Percentiles rank a stretch among this genome's conserved stretches.
Evolutionary conservation across 2,329 filamentous ascomycete genomes (phyloP).

Genomic region (Passalora sequoiae): DNA sequence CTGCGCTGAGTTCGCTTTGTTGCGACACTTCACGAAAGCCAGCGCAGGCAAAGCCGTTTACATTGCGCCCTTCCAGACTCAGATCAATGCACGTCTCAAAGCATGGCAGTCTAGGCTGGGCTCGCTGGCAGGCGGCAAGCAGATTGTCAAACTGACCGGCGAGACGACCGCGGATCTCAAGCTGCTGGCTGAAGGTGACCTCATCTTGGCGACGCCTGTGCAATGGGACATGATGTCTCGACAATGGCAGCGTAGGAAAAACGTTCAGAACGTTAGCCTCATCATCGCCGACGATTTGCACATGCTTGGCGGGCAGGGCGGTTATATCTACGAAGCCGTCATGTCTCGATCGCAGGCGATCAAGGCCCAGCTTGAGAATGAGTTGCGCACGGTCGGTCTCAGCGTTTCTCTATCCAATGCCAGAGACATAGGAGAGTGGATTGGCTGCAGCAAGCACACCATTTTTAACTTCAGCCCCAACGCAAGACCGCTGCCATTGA

Average conservation of each 20-base stretch:
- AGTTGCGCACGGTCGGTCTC: slow-evolving; percentile 80
- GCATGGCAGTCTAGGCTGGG: slow-evolving; percentile 80
- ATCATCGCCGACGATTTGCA: slow-evolving; percentile 96
- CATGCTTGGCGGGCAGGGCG: slow-evolving; percentile 77
- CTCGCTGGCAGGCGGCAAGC: slow-evolving; percentile 72
- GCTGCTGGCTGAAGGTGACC: slow-evolving; percentile 76
- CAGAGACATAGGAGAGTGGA: slow-evolving; percentile 93
- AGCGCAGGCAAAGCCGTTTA: slow-evolving; percentile 80
- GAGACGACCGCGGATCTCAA: slow-evolving; percentile 89
- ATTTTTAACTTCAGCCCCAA: slow-evolving; percentile 98
- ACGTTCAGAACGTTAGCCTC: slow-evolving; percentile 81
- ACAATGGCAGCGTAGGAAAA: slow-evolving; percentile 95
- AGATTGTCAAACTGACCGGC: slow-evolving; percentile 86
- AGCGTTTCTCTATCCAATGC: slow-evolving; percentile 91
- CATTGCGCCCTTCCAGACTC: slow-evolving; percentile 88
- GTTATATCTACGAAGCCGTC: slow-evolving; percentile 90
- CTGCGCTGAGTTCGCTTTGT: slow-evolving; percentile 87
- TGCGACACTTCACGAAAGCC: slow-evolving; percentile 76
- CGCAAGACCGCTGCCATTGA: slow-evolving; percentile 79
- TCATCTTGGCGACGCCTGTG: slow-evolving; percentile 83
- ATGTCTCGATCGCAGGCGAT: slow-evolving; percentile 99
- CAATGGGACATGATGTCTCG: slow-evolving; percentile 96
- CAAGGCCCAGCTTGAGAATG: slow-evolving; percentile 75
- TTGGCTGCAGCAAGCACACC: slow-evolving; percentile 94
- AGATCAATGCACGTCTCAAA: slow-evolving; percentile 73